phyloP scores from a whole-genome alignment of 768 basidiomycete genomes.

The Phlebiopsis gigantea region DNA sequence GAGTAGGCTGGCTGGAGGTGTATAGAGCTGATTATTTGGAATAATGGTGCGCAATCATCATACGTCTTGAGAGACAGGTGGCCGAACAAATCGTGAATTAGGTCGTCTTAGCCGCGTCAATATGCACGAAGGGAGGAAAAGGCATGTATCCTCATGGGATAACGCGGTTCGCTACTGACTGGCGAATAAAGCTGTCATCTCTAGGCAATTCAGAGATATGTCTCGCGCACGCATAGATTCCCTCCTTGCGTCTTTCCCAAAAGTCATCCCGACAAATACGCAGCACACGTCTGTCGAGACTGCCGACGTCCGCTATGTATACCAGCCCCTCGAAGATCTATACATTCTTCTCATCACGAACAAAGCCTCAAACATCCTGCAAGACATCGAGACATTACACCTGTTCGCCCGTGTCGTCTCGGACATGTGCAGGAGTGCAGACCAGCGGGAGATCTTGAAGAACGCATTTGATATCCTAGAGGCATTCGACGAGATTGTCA shows the following conservation, averaged over 20 bases:
- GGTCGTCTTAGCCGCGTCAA: constrained; percentile 92
- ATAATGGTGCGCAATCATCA: neutral
- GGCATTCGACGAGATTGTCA: constrained; percentile 96
- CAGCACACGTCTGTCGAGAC: constrained; percentile 98
- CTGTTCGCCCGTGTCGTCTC: constrained; percentile 92
- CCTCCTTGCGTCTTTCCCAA: constrained; percentile 94
- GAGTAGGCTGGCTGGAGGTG: too few species aligned
- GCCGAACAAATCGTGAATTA: too few species aligned
- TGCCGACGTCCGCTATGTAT: constrained; percentile 91
- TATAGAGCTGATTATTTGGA: too few species aligned
- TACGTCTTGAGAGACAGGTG: too few species aligned
- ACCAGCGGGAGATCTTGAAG: constrained; percentile 84
- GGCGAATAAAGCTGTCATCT: constrained; percentile 70
- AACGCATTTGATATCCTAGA: constrained; percentile 91
- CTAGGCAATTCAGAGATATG: constrained; percentile 94
- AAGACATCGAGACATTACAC: constrained; percentile 95
- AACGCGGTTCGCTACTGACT: neutral
- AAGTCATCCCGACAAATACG: constrained; percentile 89
- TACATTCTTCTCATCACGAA: constrained; percentile 98
- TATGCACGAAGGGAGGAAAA: constrained; percentile 94
- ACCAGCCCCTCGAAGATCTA: constrained; percentile 93
- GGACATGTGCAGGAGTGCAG: constrained; percentile 80
- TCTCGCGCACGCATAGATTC: constrained; percentile 90
- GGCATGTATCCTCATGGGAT: constrained; percentile 41
- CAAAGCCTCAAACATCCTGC: constrained; percentile 97